Base-by-base conservation (phyloP, 805 yeast genomes). In the Ogataea philodendri region DNA sequence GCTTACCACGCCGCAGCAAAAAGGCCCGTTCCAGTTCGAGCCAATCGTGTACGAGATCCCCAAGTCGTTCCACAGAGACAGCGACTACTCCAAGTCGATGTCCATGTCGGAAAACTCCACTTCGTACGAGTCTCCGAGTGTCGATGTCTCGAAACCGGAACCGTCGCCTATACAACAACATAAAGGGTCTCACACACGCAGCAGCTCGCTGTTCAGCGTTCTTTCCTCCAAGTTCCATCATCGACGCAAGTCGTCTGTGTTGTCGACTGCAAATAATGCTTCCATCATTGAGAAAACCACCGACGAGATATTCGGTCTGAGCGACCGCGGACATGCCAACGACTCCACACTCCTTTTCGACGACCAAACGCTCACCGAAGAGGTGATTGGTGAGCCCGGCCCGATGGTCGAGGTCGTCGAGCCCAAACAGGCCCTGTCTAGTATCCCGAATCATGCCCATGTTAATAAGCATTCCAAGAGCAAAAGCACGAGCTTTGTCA, bases 21-120 rank as follows among this genome's bases (percentile, higher is more conserved):
- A 45, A 31, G 52, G 45, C 32, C 65, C 63, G 7, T 61, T 61
- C 43, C 57, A 59, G 33, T 61, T 54, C 43, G 62, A 61, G 37
- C 44, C 62, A 13, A 37, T 53, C 25, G 36, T 42, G 2, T 61
- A 61, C 37, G 65, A 61, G 26, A 46, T 59, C n/a, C 59, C 64
- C 8, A 50, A 53, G 19, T 46, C 52, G 25, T 53, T 55, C 28
- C 59, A 48, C 29, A 44, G 35, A 27, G 53, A 46, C 26, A 42
- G 42, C 30, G 46, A 39, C 15, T 48, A 42, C 29, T 37, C 39
- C 4, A 42, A 41, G 9, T 37, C 48, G 4, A 37, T 42, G 46
- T 48, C 52, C 2, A 22, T 44, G 6, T 38, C 41, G 11, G 51
- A 45, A 22, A 9, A 38, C 3, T 28, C 44, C 9, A 24, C n/a